Evolutionary conservation across 306 rosid genomes (phyloP).

Genomic region (Malus sieversii): DNA sequence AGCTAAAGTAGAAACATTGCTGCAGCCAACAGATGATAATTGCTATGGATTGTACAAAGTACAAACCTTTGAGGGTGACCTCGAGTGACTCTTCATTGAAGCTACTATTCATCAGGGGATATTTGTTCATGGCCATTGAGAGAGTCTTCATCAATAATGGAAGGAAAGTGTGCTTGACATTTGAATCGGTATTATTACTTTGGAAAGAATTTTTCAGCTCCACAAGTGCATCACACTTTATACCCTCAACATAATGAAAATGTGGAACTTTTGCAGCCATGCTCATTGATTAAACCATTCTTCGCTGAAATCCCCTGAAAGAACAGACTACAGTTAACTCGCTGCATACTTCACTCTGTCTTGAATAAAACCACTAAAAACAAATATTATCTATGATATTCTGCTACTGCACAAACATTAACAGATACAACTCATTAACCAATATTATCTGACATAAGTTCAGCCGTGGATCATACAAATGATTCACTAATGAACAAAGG

Average conservation of each 20-base stretch:
- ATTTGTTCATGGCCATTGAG: conserved; percentile 68
- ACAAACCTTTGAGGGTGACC: conserved; percentile 72
- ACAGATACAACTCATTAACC: background rate
- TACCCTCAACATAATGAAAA: conserved; percentile 87
- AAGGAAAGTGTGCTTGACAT: conserved; percentile 81
- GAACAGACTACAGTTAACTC: conserved; percentile 6
- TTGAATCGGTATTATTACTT: conserved; percentile 52
- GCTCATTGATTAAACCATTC: conserved; percentile 82
- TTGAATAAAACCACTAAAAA: background rate
- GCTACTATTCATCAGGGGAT: conserved; percentile 74
- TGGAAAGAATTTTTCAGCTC: conserved; percentile 75
- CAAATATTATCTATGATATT: background rate
- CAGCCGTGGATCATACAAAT: background rate
- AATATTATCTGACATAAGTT: background rate
- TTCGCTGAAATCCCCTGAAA: conserved; percentile 82
- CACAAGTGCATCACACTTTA: conserved; percentile 63
- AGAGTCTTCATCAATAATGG: conserved; percentile 68
- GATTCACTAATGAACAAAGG: background rate
- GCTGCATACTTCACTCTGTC: background rate
- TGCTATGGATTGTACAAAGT: background rate
- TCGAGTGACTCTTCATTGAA: conserved; percentile 73
- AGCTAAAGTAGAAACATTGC: background rate
- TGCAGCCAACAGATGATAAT: background rate
- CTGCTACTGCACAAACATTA: background rate
- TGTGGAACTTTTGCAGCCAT: conserved; percentile 89